phyloP scores from a whole-genome alignment of 208 protist species.

The Tritrichomonas foetus region DNA sequence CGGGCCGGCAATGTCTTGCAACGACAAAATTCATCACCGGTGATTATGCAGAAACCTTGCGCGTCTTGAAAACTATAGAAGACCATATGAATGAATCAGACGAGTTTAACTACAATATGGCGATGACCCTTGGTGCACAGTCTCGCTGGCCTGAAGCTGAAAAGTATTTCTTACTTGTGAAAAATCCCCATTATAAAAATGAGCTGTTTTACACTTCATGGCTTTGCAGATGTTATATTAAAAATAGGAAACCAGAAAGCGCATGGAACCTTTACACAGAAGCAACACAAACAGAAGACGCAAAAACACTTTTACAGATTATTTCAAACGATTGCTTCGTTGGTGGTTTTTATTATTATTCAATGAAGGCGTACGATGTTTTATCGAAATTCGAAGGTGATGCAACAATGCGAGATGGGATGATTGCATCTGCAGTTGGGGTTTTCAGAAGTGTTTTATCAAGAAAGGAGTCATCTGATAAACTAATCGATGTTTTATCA shows the following conservation, averaged over 20 bases:
- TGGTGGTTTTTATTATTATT: neutral
- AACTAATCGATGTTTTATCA: neutral
- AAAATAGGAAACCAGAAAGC: neutral
- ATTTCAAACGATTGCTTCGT: neutral
- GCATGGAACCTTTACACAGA: constrained; percentile 2
- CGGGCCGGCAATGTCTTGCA: neutral
- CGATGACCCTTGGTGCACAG: neutral
- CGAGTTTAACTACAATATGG: constrained; percentile 2
- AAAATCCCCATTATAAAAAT: neutral
- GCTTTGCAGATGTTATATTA: constrained; percentile 7
- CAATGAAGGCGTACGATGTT: neutral
- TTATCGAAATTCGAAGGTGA: neutral
- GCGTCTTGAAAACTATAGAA: neutral
- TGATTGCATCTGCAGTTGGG: constrained; percentile 33
- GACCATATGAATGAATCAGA: neutral
- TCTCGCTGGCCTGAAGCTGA: neutral
- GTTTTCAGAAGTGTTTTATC: neutral
- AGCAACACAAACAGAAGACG: neutral
- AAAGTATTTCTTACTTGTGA: neutral
- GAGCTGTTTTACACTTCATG: neutral
- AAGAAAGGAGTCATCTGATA: neutral
- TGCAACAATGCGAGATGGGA: neutral
- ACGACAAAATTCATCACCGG: neutral
- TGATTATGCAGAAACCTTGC: neutral
- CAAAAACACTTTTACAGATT: neutral